phyloP scores from a whole-genome alignment of 176 grass and related monocot genomes.

The Carex pumila region DNA sequence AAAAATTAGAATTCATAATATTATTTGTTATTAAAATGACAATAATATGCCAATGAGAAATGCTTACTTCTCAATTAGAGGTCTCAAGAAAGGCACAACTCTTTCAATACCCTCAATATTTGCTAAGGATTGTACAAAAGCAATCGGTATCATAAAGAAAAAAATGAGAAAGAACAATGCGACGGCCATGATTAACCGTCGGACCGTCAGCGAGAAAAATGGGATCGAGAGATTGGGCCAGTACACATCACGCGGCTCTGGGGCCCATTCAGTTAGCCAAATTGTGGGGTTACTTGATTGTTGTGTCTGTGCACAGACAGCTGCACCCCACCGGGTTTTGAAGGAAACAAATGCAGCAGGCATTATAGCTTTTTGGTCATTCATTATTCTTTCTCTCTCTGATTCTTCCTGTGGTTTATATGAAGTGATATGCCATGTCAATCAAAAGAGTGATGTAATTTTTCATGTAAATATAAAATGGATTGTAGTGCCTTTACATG shows the following conservation, averaged over 20 bases:
- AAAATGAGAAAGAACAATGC: slow-evolving; percentile 79
- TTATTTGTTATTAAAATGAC: slow-evolving; percentile 4
- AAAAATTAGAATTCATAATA: slow-evolving; percentile 23
- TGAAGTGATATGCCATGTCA: not conserved
- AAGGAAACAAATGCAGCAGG: slow-evolving; percentile 95
- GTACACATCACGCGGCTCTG: slow-evolving; percentile 81
- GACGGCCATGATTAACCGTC: slow-evolving; percentile 69
- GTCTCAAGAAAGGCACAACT: slow-evolving; percentile 58
- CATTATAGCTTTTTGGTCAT: slow-evolving; percentile 60
- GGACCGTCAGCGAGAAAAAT: slow-evolving; percentile 69
- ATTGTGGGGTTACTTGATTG: slow-evolving; percentile 91
- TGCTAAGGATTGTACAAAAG: slow-evolving; percentile 88
- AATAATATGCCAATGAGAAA: not conserved
- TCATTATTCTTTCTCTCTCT: slow-evolving; percentile 71
- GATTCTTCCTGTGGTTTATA: slow-evolving; percentile 39
- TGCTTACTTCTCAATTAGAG: slow-evolving; percentile 74
- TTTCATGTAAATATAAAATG: not conserved
- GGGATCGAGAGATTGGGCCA: slow-evolving; percentile 91
- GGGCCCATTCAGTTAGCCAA: slow-evolving; percentile 91
- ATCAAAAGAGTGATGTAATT: not conserved
- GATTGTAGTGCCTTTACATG: not conserved
- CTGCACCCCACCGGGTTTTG: slow-evolving; percentile 81
- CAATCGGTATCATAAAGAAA: slow-evolving; percentile 98
- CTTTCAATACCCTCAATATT: slow-evolving; percentile 81
- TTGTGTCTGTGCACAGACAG: slow-evolving; percentile 96